Conservation (phyloP, 352 stramenopile genomes). For the Globisporangium splendens region DNA sequence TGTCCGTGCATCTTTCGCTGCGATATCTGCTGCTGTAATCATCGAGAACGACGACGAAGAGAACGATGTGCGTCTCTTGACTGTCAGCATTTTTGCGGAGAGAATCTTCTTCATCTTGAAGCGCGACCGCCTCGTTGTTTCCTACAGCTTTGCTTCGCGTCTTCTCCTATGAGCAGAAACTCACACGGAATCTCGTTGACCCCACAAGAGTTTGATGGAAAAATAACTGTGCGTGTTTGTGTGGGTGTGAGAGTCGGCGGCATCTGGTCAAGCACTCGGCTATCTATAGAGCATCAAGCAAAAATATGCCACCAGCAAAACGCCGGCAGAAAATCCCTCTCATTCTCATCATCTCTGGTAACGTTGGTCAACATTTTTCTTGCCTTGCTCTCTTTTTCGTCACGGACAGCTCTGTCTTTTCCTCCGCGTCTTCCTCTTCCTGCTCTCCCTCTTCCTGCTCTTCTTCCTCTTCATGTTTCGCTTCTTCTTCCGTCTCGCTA, state of each 20-base stretch:
- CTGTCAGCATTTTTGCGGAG: slow-evolving; percentile 2
- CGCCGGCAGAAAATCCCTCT: too few relatives aligned
- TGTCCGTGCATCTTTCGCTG: too few relatives aligned
- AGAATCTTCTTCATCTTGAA: slow-evolving; percentile 13
- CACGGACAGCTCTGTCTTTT: slow-evolving; percentile 3
- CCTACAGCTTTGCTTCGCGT: too few relatives aligned
- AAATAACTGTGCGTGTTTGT: too few relatives aligned
- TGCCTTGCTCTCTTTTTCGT: slow-evolving; percentile 11
- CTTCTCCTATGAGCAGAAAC: neutral
- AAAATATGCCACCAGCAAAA: neutral
- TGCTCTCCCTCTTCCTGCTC: slow-evolving; percentile 15
- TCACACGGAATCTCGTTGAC: too few relatives aligned
- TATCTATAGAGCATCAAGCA: slow-evolving; percentile 6
- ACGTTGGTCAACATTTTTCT: neutral
- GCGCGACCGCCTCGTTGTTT: too few relatives aligned
- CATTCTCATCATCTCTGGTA: neutral
- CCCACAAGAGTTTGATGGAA: too few relatives aligned
- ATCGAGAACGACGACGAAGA: slow-evolving; percentile 18
- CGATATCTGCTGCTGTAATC: slow-evolving; percentile 6
- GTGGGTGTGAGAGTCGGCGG: too few relatives aligned
- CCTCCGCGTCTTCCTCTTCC: slow-evolving; percentile 10
- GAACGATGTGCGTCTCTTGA: slow-evolving; percentile 14
- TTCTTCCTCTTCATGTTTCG: slow-evolving; percentile 15
- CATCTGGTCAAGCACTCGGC: neutral
- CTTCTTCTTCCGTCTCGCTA: slow-evolving; percentile 21